Conservation (phyloP, 2,329 filamentous ascomycete species). For the Colletotrichum gloeosporioides region DNA sequence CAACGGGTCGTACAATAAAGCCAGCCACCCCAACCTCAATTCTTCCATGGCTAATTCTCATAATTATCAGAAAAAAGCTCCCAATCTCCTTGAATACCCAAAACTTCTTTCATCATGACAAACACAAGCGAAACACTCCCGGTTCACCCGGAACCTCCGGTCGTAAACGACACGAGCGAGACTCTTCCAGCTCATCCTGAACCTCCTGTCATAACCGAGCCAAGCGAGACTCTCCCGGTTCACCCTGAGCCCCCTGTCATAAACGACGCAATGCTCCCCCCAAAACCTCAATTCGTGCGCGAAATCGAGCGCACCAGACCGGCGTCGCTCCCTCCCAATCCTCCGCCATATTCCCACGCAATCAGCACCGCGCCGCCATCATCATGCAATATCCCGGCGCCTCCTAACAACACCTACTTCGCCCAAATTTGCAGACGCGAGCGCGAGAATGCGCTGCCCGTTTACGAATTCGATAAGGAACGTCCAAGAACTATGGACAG, state of each 20-base stretch:
- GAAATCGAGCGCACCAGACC: constrained; percentile 1
- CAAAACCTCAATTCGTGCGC: constrained; percentile 2
- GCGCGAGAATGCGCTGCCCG: background rate
- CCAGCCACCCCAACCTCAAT: background rate
- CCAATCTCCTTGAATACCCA: background rate
- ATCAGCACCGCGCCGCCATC: background rate
- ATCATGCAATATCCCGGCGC: background rate
- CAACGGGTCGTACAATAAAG: background rate
- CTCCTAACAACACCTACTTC: constrained; percentile 3
- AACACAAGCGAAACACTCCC: background rate
- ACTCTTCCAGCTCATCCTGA: background rate
- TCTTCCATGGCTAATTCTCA: background rate
- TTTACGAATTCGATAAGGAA: background rate
- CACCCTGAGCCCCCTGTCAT: background rate
- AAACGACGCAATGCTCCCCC: background rate
- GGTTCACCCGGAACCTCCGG: background rate
- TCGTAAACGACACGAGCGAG: background rate
- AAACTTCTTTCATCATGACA: background rate
- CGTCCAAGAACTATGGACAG: background rate
- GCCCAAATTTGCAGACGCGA: background rate
- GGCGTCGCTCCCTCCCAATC: background rate
- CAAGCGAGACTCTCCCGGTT: background rate
- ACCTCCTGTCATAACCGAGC: no score
- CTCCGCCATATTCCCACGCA: background rate
- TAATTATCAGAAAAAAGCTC: background rate